These are phyloP conservation scores for Lichenothelia convexa DNA, from an alignment of 495 filamentous ascomycete genomes.

Conservation along the genomic window DNA sequence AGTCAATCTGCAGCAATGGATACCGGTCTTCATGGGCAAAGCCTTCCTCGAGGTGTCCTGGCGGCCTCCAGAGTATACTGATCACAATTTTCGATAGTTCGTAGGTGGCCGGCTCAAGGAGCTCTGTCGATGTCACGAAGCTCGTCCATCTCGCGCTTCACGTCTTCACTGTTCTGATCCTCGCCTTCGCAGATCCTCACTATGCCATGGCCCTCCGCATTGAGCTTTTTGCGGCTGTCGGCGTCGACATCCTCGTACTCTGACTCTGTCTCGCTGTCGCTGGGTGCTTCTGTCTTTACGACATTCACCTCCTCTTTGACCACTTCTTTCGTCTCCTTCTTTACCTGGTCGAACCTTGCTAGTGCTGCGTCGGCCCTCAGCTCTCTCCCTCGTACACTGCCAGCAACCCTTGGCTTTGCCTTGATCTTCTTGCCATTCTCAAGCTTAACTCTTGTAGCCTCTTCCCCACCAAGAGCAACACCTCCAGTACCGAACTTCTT, in stretches of 20 bases:
- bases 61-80: too few species aligned
- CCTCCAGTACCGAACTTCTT: constrained; percentile 62
- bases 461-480: constrained; percentile 45
- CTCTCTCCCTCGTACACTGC: constrained; percentile 51
- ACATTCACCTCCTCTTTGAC: constrained; percentile 19
- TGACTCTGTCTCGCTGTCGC: constrained; percentile 6
- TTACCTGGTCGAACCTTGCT: constrained; percentile 45
- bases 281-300: constrained; percentile 16
- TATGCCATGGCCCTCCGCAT: constrained; percentile 40
- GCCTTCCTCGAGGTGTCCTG: too few species aligned
- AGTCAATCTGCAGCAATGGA: too few species aligned
- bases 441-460: constrained; percentile 37
- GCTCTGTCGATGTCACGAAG: constrained; percentile 26
- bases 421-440: constrained; percentile 41
- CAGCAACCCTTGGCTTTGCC: constrained; percentile 52
- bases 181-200: constrained; percentile 57
- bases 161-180: constrained; percentile 39
- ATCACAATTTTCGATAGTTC: too few species aligned
- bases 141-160: constrained; percentile 42
- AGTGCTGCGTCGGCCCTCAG: constrained; percentile 58
- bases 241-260: constrained; percentile 27
- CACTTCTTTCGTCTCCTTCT: constrained; percentile 24
- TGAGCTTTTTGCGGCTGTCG: constrained; percentile 39
- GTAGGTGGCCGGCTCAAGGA: too few species aligned
- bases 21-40: too few species aligned